Conservation (phyloP, 2,329 filamentous ascomycete species). For the Aspergillus ochraceoroseus region DNA sequence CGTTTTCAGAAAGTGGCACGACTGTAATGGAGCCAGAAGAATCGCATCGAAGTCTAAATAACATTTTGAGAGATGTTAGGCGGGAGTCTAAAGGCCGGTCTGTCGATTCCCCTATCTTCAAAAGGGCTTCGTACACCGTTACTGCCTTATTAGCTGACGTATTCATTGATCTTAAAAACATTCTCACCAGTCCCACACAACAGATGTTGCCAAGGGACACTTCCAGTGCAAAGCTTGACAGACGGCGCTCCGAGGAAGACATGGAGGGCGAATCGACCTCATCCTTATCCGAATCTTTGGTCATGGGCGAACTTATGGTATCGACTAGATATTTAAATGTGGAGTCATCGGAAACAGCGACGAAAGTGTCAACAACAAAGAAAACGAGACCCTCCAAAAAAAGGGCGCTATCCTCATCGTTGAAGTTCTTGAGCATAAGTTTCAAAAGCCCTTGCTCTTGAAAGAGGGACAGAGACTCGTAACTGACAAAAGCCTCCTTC, state of each 20-base stretch:
- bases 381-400: constrained; percentile 40
- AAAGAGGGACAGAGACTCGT: constrained; percentile 31
- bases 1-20: constrained; percentile 64
- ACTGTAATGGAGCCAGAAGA: constrained; percentile 72
- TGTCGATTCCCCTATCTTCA: constrained; percentile 58
- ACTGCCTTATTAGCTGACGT: constrained; percentile 60
- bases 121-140: constrained; percentile 57
- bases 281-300: constrained; percentile 30
- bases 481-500: constrained; percentile 36
- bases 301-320: constrained; percentile 36
- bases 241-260: constrained; percentile 29
- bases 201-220: constrained; percentile 57
- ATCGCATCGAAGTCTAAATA: constrained; percentile 80
- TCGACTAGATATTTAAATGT: constrained; percentile 33
- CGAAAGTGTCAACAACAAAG: constrained; percentile 36
- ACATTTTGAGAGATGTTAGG: constrained; percentile 67
- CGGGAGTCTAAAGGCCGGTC: constrained; percentile 64
- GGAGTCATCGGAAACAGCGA: constrained; percentile 27
- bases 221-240: constrained; percentile 30
- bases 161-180: constrained; percentile 71
- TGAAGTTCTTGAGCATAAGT: constrained; percentile 33
- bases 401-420: constrained; percentile 36
- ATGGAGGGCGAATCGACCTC: constrained; percentile 39
- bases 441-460: constrained; percentile 32
- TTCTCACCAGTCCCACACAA: constrained; percentile 63